phyloP scores from a whole-genome alignment of 768 basidiomycete species.

The Russula sp. region DNA sequence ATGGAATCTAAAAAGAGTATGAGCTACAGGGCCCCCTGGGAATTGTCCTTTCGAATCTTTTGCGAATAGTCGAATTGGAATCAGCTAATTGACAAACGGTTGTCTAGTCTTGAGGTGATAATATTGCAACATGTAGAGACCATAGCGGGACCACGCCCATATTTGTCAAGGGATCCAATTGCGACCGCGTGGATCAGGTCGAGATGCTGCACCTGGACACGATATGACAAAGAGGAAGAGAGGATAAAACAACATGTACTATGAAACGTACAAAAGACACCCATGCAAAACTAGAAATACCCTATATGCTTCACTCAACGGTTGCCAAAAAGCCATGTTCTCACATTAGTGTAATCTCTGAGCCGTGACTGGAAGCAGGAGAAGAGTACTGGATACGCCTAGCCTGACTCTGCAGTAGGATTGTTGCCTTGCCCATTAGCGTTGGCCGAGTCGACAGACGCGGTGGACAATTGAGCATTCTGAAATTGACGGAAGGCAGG shows the following conservation, averaged over 20 bases:
- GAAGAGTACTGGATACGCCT: background rate
- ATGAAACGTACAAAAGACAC: background rate
- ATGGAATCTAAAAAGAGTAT: background rate
- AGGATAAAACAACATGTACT: background rate
- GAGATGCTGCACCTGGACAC: background rate
- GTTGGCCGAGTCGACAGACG: background rate
- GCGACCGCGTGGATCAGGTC: background rate
- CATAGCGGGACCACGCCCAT: background rate
- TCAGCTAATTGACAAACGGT: background rate
- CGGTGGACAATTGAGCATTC: background rate
- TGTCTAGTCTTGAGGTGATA: too few relatives aligned
- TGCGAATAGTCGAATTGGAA: background rate
- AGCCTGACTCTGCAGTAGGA: background rate
- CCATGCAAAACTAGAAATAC: background rate
- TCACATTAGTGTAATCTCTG: background rate
- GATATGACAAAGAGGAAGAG: constrained; percentile 9
- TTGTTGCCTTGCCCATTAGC: background rate
- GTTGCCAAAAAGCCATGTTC: background rate
- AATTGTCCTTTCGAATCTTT: background rate
- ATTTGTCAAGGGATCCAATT: background rate
- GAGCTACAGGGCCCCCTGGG: background rate
- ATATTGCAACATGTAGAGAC: background rate
- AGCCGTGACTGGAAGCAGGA: background rate
- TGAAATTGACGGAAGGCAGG: background rate
- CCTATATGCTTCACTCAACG: background rate